These are phyloP conservation scores for Piper betle DNA, from an alignment of 164 flowering plant species.

Conservation along the genomic window DNA sequence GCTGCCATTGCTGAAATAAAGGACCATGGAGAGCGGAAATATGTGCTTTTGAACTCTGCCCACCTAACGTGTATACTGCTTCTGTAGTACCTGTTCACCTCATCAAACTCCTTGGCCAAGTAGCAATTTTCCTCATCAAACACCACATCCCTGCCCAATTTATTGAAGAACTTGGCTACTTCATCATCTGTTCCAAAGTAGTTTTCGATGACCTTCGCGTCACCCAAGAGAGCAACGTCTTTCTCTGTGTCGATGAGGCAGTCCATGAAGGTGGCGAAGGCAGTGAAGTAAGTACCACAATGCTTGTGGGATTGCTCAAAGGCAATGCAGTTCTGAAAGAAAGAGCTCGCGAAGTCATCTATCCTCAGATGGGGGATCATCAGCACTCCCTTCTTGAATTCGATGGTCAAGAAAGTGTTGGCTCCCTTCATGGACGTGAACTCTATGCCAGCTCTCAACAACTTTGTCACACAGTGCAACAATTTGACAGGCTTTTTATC, in stretches of 20 bases:
- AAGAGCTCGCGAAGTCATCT: background rate
- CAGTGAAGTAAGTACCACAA: slow-evolving; percentile 1
- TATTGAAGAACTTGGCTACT: no score
- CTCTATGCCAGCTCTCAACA: background rate
- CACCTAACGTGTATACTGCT: background rate
- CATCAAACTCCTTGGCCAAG: background rate
- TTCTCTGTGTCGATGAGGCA: no score
- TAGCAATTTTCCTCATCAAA: background rate
- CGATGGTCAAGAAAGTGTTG: background rate
- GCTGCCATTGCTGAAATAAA: no score
- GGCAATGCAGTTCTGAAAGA: slow-evolving; percentile 5
- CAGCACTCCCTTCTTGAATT: background rate
- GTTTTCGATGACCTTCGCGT: background rate
- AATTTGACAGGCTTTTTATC: background rate
- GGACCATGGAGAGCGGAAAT: slow-evolving; percentile 4
- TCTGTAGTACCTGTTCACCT: background rate
- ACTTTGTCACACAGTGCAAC: background rate
- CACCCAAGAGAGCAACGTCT: background rate
- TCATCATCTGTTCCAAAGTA: no score
- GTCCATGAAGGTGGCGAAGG: background rate
- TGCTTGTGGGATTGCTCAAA: slow-evolving; percentile 1
- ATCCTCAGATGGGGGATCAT: background rate
- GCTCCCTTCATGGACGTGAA: background rate
- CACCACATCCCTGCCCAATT: slow-evolving; percentile 1
- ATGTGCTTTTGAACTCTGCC: background rate